phyloP scores from a whole-genome alignment of 2,329 filamentous ascomycete species.

The Monilinia laxa region DNA sequence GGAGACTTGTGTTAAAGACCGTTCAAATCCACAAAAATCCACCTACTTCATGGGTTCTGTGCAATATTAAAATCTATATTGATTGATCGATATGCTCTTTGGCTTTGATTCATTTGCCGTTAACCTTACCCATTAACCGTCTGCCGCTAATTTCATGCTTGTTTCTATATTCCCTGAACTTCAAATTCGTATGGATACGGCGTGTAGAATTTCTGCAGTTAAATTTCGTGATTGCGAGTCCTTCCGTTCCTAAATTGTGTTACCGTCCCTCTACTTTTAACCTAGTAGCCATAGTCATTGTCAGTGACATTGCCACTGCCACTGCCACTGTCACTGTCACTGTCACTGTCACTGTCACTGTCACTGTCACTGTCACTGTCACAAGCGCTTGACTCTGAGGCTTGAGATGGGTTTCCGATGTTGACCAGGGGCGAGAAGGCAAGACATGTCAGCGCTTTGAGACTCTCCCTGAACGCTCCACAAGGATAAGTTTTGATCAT shows the following conservation, averaged over 20 bases:
- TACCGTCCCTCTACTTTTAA: neutral
- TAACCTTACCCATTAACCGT: neutral
- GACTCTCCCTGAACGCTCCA: neutral
- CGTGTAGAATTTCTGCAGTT: neutral
- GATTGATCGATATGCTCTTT: neutral
- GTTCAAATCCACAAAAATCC: too few relatives aligned
- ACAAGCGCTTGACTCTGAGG: slow-evolving; percentile 14
- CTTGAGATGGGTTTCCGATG: slow-evolving; percentile 2
- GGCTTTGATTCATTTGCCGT: neutral
- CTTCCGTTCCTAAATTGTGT: slow-evolving; percentile 2
- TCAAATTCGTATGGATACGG: neutral
- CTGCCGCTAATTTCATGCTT: neutral
- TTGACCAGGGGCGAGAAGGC: neutral
- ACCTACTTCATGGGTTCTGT: too few relatives aligned
- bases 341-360: neutral
- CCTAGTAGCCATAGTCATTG: too few relatives aligned
- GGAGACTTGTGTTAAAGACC: neutral
- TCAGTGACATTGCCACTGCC: too few relatives aligned
- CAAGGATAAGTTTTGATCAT: slow-evolving; percentile 19
- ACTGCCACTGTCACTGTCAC: too few relatives aligned
- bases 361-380: neutral
- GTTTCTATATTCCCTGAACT: neutral
- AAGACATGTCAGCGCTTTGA: neutral
- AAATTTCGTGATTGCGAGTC: slow-evolving; percentile 11
- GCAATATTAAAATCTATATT: too few relatives aligned